Percentiles rank a stretch among this genome's conserved stretches.
phyloP scores from a whole-genome alignment of 2,329 filamentous ascomycete genomes.

The Cordyceps cateniannulata region DNA sequence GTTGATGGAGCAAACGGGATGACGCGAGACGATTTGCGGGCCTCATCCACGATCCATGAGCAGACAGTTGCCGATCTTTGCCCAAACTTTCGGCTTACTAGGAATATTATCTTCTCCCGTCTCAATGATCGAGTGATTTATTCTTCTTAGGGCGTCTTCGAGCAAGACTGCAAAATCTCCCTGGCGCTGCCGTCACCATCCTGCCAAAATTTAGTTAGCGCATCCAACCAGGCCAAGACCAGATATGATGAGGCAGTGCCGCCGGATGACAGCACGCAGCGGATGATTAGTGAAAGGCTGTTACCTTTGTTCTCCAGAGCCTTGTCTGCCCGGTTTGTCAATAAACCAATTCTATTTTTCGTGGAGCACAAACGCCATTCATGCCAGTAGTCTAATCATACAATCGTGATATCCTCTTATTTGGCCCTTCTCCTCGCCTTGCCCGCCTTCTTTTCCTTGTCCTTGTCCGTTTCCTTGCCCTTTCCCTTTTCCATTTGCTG shows the following conservation, averaged over 20 bases:
- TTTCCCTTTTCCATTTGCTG: constrained; percentile 20
- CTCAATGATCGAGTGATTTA: too few species aligned
- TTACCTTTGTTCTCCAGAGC: not conserved
- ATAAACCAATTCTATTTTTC: not conserved
- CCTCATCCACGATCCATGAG: too few species aligned
- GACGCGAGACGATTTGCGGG: too few species aligned
- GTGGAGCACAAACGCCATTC: not conserved
- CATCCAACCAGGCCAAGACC: not conserved
- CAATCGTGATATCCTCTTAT: not conserved
- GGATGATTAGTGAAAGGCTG: too few species aligned
- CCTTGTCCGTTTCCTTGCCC: constrained; percentile 26
- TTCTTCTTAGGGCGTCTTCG: too few species aligned
- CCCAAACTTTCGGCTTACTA: too few species aligned
- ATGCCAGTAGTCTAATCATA: constrained; percentile 3
- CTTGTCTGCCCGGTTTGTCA: not conserved
- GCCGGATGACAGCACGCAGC: too few species aligned
- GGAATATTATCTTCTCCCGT: too few species aligned
- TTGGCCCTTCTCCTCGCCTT: constrained; percentile 5
- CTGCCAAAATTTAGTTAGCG: not conserved
- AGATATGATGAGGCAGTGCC: not conserved
- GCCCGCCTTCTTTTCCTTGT: constrained; percentile 1
- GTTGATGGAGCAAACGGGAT: too few species aligned
- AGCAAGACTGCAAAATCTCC: too few species aligned
- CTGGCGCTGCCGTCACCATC: too few species aligned
- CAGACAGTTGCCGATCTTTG: too few species aligned